Evolutionary conservation across 371 early-diverging fungal genomes (phyloP).

Genomic region (Lichtheimia hyalospora): DNA sequence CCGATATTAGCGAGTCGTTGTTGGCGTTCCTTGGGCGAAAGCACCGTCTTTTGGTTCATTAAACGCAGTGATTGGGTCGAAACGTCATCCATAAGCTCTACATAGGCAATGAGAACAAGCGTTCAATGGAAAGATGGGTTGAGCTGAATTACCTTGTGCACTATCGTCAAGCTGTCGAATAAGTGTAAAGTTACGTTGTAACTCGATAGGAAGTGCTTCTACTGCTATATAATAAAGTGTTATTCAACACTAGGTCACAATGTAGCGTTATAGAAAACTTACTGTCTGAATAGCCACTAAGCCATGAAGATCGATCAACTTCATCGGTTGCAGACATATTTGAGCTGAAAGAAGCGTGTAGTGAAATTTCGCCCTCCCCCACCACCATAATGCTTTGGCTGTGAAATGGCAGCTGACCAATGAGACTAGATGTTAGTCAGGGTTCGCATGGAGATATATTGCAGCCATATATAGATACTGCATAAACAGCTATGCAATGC

Average conservation of each 20-base stretch:
- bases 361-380: background rate
- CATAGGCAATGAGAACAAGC: background rate
- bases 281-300: conserved; percentile 86
- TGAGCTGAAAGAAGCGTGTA: background rate
- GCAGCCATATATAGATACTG: no score
- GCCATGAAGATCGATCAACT: conserved; percentile 47
- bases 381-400: background rate
- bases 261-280: conserved; percentile 17
- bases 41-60: conserved; percentile 29
- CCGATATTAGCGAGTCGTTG: conserved; percentile 61
- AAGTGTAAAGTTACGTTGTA: conserved; percentile 87
- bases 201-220: conserved; percentile 85
- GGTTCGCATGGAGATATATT: no score
- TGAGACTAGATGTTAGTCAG: no score
- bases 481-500: no score
- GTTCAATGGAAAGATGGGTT: background rate
- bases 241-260: background rate
- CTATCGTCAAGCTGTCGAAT: conserved; percentile 89
- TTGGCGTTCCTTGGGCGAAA: conserved; percentile 53
- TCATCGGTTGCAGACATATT: background rate
- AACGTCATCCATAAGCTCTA: conserved; percentile 64
- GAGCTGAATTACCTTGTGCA: conserved; percentile 57
- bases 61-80: conserved; percentile 44
- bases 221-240: conserved; percentile 52
- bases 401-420: no score